Evolutionary conservation across 345 rosid genomes (phyloP), one percentile per base, ranked within the genome.

Genomic region (Rubroshorea leprosula): DNA sequence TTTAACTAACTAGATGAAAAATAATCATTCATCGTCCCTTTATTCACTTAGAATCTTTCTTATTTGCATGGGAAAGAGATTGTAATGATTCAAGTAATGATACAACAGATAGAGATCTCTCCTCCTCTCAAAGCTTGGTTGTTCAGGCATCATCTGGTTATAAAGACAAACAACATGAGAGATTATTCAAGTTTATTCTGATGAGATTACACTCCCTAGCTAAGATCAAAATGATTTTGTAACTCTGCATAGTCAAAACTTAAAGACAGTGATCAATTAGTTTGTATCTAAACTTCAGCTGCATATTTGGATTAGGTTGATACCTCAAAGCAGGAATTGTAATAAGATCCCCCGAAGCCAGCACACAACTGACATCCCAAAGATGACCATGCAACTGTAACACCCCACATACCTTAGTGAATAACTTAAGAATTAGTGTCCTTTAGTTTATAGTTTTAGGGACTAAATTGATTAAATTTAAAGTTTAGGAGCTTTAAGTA

Each of bases 321-420:
- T 83, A 89, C 96, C 93, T 80, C 73, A 58, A 89, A 92, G 64
- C 84, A 92, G 17, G 86, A 80, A 49, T 71, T 74, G 68, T 89
- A 89, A 76, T 89, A 92, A 24, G 96, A 70, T 65, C 76, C 82
- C 71, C 93, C 87, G 49, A 86, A 89, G 45, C 95, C 91, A 12
- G 99, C 91, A 38, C 96, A 92, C 97, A 97, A 89, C n/a, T 9
- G 96, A 92, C 97, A 89, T 89, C 41, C 98, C 97, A 56, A 92
- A 89, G n/a, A n/a, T n/a, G n/a, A n/a, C n/a, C n/a, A n/a, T n/a
- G n/a, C n/a, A n/a, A n/a, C n/a, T n/a, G n/a, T n/a, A n/a, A n/a
- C n/a, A n/a, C n/a, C n/a, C n/a, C n/a, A n/a, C n/a, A n/a, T n/a
- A n/a, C n/a, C n/a, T n/a, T n/a, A n/a, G n/a, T n/a, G n/a, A n/a